Evolutionary conservation across 163 green algal species (phyloP), one percentile per base, ranked within the genome.

Genomic region (Volvox carteri): DNA sequence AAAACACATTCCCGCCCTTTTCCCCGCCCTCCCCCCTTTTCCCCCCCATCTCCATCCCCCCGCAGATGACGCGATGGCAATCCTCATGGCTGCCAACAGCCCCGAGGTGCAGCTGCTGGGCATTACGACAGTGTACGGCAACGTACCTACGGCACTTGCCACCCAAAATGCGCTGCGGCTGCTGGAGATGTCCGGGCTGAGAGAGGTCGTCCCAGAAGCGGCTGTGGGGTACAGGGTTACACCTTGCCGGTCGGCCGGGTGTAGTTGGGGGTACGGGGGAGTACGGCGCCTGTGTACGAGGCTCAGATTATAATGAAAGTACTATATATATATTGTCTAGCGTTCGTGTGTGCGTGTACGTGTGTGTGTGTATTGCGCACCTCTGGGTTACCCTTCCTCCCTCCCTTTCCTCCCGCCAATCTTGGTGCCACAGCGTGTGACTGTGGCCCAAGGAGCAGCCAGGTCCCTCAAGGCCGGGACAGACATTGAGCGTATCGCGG

Each of bases 81-180:
- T 99, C 44, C 76, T 98, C 0, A 87, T 95, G 25, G 97, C 97
- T 0, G 96, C 98, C 88, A 95, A 97, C 73, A 95, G 74, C 52
- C 93, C 93, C 4, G 95, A 98, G 42, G 87, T 99, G 12, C 93
- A 97, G 42, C 84, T 99, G 16, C 87, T 98, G 1, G 97, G 95
- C 0, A 68, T 99, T 12, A 99, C 97, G 9, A 98, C 96, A 1
- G 93, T 98, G n/a, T 99, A 96, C 74, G 97, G 97, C 74, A 99
- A 99, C 88, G 95, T 98, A 0, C 86, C 86, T 4, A 97, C 94
- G 0, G 21, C 90, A 0, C 95, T 94, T 68, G 96, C 97, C 28
- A 99, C 97, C 0, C 33, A 92, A 28, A 99, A 99, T 91, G 96
- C 96, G 6, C 90, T 98, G 28, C 84, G 91, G 6, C 89, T 99